Base-by-base conservation (phyloP, 2,329 filamentous ascomycete genomes). In the Aspergillus aculeatus region DNA sequence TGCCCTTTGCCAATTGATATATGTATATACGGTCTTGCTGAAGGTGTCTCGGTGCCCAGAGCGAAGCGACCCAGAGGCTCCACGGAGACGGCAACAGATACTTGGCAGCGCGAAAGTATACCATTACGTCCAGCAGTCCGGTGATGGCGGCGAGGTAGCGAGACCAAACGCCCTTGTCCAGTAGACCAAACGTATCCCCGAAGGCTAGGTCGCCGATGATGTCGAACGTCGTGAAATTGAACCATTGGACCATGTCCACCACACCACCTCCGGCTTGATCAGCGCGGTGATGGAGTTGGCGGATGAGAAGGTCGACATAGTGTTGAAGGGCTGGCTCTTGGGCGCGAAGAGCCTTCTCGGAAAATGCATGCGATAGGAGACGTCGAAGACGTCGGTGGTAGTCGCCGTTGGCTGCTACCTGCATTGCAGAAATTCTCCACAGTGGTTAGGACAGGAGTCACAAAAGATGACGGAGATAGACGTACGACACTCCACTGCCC, bases 281-380 rank as follows among this genome's bases (percentile, higher is more conserved):
- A 9, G 58, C 57, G 3, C 48, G 48, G 5, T 58, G 59, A 1
- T 57, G 53, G 0, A 68, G 57, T 2, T 59, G 54, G 1, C 58
- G 14, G 1, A 69, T 62, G 11, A 73, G 31, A 11, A 66, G 59
- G 51, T 72, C 62, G 11, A 65, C 60, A 56, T 69, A 71, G 9
- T 50, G 14, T 29, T 64, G 60, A 16, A 78, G 68, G n/a, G 75
- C 64, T 1, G 66, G 57, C 55, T 77, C 77, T 58, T 79, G 79
- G 12, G 74, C 72, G 2, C 68, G 65, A 24, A 82, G 54, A 1
- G 76, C 74, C 50, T 72, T 73, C 48, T 81, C 78, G 0, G 78
- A 79, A 61, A 82, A 81, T 0, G 74, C 77, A 57, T 76, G 72
- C 0, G 73, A 67, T 7, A 81, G 57, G 1, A 73, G 60, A 0